phyloP scores from a whole-genome alignment of 2,329 filamentous ascomycete genomes.

The Cladophialophora exuberans region DNA sequence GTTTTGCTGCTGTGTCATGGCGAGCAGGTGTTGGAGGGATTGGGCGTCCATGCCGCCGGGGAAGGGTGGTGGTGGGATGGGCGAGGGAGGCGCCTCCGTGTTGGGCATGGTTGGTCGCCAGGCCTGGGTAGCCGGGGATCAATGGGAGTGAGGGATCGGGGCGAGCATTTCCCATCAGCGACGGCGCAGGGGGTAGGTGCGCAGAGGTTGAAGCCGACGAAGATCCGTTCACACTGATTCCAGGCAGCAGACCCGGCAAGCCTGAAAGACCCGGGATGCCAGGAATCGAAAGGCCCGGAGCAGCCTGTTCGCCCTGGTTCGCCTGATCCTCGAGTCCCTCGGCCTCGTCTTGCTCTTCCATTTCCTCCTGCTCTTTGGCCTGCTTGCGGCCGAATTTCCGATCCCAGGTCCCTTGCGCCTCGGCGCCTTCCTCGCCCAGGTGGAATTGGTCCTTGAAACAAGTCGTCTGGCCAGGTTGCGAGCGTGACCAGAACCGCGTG shows the following conservation, averaged over 20 bases:
- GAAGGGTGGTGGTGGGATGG: conserved; percentile 44
- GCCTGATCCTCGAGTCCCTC: conserved; percentile 92
- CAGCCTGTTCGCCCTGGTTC: conserved; percentile 33
- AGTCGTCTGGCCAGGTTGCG: conserved; percentile 76
- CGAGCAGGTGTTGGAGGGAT: conserved; percentile 38
- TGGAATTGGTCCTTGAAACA: conserved; percentile 91
- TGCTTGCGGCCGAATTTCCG: conserved; percentile 76
- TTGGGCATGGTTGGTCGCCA: not conserved
- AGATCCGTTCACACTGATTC: conserved; percentile 11
- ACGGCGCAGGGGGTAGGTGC: conserved; percentile 34
- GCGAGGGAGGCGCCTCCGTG: not conserved
- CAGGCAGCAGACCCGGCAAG: not conserved
- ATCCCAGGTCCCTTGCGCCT: conserved; percentile 94
- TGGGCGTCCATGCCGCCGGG: conserved; percentile 56
- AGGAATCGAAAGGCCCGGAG: conserved; percentile 29
- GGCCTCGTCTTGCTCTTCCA: conserved; percentile 89
- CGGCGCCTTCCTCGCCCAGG: conserved; percentile 89
- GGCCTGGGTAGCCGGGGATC: not conserved
- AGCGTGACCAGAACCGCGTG: conserved; percentile 93
- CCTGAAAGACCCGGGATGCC: conserved; percentile 27
- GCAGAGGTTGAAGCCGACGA: too few relatives aligned
- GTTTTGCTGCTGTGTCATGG: conserved; percentile 38
- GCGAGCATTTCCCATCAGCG: conserved; percentile 16
- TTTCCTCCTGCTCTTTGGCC: conserved; percentile 88
- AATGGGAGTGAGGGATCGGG: conserved; percentile 15